A percentile compares a stretch with the other conserved stretches of the same genome.
Conservation (phyloP, 2,329 filamentous ascomycete genomes). For the Aspergillus quadricinctus region DNA sequence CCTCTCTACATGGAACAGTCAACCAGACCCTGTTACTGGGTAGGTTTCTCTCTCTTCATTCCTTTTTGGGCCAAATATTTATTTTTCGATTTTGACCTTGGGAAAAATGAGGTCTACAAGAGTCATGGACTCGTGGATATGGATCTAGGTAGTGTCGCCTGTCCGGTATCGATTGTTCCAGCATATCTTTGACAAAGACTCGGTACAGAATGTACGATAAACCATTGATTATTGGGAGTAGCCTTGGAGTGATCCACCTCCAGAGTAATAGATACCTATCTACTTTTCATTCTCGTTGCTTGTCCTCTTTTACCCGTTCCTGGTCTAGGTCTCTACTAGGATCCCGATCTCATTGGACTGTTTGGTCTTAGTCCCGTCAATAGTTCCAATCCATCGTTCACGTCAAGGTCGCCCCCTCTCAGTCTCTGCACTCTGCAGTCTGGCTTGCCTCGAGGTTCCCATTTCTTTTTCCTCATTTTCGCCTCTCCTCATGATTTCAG, state of each 20-base stretch:
- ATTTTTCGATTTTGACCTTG: neutral
- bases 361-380: slow-evolving; percentile 11
- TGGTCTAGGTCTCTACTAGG: neutral
- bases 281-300: neutral
- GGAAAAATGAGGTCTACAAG: neutral
- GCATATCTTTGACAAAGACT: neutral
- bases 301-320: neutral
- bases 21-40: neutral
- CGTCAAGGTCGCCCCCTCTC: slow-evolving; percentile 9
- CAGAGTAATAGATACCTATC: neutral
- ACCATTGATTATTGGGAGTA: neutral
- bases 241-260: neutral
- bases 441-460: neutral
- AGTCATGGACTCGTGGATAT: neutral
- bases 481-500: neutral
- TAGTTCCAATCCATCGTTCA: slow-evolving; percentile 9
- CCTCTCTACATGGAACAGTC: neutral
- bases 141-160: neutral
- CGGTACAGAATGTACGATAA: neutral
- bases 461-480: neutral
- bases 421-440: neutral
- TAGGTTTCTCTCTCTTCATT: neutral
- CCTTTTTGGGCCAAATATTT: neutral
- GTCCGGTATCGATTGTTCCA: neutral
- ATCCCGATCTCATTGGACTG: slow-evolving; percentile 13